Base-by-base conservation (phyloP, 2,329 filamentous ascomycete genomes). In the Dactylellina parvicollis region DNA sequence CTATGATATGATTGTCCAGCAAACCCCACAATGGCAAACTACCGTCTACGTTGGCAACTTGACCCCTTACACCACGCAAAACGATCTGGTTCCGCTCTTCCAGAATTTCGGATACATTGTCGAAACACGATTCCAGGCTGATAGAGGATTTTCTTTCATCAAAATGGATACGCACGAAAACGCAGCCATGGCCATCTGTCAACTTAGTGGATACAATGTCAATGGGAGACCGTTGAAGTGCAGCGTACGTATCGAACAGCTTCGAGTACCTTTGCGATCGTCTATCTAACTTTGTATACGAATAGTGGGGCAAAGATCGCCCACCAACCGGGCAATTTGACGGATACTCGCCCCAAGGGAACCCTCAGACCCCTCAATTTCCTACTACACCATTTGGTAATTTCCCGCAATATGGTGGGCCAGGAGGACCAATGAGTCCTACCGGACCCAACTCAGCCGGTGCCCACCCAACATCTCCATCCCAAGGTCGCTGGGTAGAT, bases 161-260 rank as follows among this genome's bases (percentile, higher is more conserved):
- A 99, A 99, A 85, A 96, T 99, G 93, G 95, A 99, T 81, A 90
- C 89, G 4, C 95, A 99, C 79, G 95, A 99, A 83, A 97, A 97
- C 79, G 95, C 95, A 2, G 93, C 95, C 61, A 96, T 96, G 90
- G 92, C 93, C 32, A 99, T 99, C 79, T 99, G 95, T 83, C 93
- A 98, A 80, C 86, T 99, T 79, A 98, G 94, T 78, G 94, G 94
- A 30, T 99, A 98, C 84, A 96, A 97, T 77, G 94, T 99, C 78
- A 97, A 99, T 79, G 95, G 95, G 57, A 89, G 95, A 76, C 95
- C 95, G 59, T 83, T 99, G 78, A 99, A 99, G 86, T 99, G 95
- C 86, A 98, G 94, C 82, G 94, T 98, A 90, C 84, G 94, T 90
- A 73, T 24, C 12, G 12, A 56, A n/a, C 1, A 32, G n/a, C 26